Evolutionary conservation across 1,284 basidiomycete species (phyloP), one percentile per base, ranked within the genome.

Genomic region (Moniliella sp.): DNA sequence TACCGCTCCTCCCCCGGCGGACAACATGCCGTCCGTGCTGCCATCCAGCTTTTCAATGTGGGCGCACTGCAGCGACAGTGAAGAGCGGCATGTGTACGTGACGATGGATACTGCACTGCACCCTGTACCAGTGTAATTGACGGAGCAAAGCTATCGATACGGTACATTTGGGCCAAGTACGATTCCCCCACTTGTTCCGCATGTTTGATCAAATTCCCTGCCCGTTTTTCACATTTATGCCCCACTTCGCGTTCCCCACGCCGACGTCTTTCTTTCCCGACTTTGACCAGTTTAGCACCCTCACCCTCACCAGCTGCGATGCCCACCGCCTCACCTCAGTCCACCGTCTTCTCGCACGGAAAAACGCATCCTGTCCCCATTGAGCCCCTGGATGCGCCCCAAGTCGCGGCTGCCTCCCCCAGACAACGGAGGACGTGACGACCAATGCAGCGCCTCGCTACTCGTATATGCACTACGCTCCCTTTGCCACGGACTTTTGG

Each of bases 201-300:
- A 61, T 64, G 59, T 46, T 51, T 38, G 44, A 57, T 16, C 45
- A 40, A 29, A 46, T 61, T 29, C 52, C 54, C 4, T 64, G 61
- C 36, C 63, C 62, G 33, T 63, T 63, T 48, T 46, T 10, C 60
- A 64, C 40, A 45, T 62, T 31, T 49, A 59, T 15, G 52, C 63
- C 15, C 51, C 57, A 14, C 43, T 63, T 18, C 45, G 50, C 15
- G 35, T 63, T n/a, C 62, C 62, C 13, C 48, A 51, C 15, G 39
- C 43, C 35, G 46, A 54, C 16, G 43, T 45, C 25, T 33, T 46
- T 34, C 42, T 49, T n/a, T 32, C 46, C 50, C 1, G 34, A 37
- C 16, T 57, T 43, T 37, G 52, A 49, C 28, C 37, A 47, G 15
- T 45, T 63, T 30, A 47, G 46, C 34, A 45, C 59, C 1, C 35